These are phyloP conservation scores for Acanthamoeba triangularis DNA, from an alignment of 208 protist species.

Conservation along the genomic window DNA sequence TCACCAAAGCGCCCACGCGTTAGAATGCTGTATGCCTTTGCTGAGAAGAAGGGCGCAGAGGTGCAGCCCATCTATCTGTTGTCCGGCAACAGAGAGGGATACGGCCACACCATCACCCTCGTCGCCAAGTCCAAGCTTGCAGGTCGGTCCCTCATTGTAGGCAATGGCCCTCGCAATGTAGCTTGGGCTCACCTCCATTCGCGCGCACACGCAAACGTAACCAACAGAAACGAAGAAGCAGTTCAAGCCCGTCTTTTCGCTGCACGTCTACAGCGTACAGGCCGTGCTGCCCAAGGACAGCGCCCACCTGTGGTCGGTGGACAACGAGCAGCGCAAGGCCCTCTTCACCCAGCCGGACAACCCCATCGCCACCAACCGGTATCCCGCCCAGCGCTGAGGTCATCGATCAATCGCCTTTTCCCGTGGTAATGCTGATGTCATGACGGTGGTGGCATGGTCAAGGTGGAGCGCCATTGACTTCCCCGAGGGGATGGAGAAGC, in stretches of 20 bases:
- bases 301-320: conserved; percentile 54
- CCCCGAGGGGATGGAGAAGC: neutral
- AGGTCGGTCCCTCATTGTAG: neutral
- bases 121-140: conserved; percentile 36
- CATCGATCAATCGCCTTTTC: neutral
- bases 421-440: too few relatives aligned
- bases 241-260: conserved; percentile 45
- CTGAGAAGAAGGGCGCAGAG: conserved; percentile 37
- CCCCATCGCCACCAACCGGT: neutral
- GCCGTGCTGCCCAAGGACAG: conserved; percentile 77
- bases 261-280: conserved; percentile 78
- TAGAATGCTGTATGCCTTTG: conserved; percentile 72
- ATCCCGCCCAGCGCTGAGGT: neutral
- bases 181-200: neutral
- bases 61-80: conserved; percentile 74
- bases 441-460: neutral
- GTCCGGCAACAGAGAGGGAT: conserved; percentile 37
- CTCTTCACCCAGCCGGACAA: conserved; percentile 31
- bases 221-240: conserved; percentile 53
- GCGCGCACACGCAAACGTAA: neutral
- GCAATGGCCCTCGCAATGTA: neutral
- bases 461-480: conserved; percentile 66
- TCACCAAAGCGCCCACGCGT: neutral
- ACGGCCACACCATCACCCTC: conserved; percentile 61
- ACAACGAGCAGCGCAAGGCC: conserved; percentile 44